These are phyloP conservation scores for Aegilops bicornis DNA, from an alignment of 176 grass and related monocot genomes.

Conservation along the genomic window DNA sequence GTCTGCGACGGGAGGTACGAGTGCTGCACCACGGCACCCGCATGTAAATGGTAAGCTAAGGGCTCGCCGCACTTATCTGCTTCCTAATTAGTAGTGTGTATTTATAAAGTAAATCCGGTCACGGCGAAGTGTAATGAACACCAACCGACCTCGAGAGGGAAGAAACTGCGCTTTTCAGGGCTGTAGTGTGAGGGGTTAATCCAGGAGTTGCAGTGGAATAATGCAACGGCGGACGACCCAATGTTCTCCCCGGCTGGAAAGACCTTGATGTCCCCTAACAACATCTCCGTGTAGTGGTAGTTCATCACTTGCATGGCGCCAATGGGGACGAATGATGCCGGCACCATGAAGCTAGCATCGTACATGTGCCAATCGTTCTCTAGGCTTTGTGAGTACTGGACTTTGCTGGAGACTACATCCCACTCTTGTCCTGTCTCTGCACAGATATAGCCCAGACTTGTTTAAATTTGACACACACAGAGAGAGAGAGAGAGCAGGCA, in stretches of 20 bases:
- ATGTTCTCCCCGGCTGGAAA: background rate
- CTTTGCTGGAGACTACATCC: background rate
- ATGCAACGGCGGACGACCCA: background rate
- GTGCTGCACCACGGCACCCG: conserved; percentile 14
- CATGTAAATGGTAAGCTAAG: too few species aligned
- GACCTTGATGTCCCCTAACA: conserved; percentile 42
- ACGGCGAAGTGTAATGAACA: too few species aligned
- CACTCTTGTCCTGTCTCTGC: conserved; percentile 37
- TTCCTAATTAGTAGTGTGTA: too few species aligned
- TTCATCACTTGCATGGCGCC: conserved; percentile 53
- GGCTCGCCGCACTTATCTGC: too few species aligned
- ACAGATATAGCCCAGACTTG: too few species aligned
- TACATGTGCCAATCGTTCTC: background rate
- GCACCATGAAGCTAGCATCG: conserved; percentile 38
- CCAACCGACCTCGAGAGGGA: conserved; percentile 25
- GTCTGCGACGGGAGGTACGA: conserved; percentile 75
- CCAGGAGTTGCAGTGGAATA: conserved; percentile 54
- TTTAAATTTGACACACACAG: too few species aligned
- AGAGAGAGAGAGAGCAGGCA: too few species aligned
- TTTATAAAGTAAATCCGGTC: too few species aligned
- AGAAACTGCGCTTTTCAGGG: conserved; percentile 42
- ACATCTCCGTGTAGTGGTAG: conserved; percentile 55
- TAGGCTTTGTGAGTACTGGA: too few species aligned
- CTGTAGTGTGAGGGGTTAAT: conserved; percentile 34
- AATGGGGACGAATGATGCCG: conserved; percentile 33